phyloP scores from a whole-genome alignment of 2,329 filamentous ascomycete species.

The Trichothecium roseum region DNA sequence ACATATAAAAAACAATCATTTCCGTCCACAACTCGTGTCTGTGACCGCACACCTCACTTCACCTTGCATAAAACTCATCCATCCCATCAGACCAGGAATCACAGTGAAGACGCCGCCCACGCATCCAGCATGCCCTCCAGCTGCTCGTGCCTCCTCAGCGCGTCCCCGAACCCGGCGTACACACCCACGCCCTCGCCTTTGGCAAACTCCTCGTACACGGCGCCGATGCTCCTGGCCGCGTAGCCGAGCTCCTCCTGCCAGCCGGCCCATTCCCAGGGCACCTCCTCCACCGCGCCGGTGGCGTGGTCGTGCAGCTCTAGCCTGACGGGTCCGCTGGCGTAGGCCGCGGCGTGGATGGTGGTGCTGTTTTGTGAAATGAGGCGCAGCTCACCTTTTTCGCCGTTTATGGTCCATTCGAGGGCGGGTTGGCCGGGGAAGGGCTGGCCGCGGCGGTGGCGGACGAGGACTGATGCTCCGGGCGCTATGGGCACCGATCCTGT shows the following conservation, averaged over 20 bases:
- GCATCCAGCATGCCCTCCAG: constrained; percentile 22
- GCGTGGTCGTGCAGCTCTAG: constrained; percentile 41
- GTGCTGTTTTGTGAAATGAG: constrained; percentile 20
- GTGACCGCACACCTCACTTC: too few species aligned
- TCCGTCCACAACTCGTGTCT: too few species aligned
- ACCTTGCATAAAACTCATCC: too few species aligned
- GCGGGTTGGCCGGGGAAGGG: constrained; percentile 35
- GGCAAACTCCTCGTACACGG: constrained; percentile 46
- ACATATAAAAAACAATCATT: too few species aligned
- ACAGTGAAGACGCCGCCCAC: constrained; percentile 8
- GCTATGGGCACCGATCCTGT: too few species aligned
- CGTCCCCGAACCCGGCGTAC: constrained; percentile 26
- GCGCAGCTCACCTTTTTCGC: constrained; percentile 39
- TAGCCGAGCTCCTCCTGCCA: constrained; percentile 35
- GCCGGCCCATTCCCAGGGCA: constrained; percentile 33
- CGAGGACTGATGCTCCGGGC: constrained; percentile 26
- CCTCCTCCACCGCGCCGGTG: constrained; percentile 29
- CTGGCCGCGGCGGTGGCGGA: constrained; percentile 36
- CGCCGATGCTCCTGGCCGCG: constrained; percentile 36
- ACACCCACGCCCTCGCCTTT: constrained; percentile 11
- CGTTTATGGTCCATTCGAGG: constrained; percentile 38
- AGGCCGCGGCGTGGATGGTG: constrained; percentile 17
- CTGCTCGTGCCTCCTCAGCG: constrained; percentile 35
- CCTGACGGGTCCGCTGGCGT: constrained; percentile 25
- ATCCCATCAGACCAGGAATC: too few species aligned